Conservation (phyloP, 2,329 filamentous ascomycete species). For the Aspergillus sp. region DNA sequence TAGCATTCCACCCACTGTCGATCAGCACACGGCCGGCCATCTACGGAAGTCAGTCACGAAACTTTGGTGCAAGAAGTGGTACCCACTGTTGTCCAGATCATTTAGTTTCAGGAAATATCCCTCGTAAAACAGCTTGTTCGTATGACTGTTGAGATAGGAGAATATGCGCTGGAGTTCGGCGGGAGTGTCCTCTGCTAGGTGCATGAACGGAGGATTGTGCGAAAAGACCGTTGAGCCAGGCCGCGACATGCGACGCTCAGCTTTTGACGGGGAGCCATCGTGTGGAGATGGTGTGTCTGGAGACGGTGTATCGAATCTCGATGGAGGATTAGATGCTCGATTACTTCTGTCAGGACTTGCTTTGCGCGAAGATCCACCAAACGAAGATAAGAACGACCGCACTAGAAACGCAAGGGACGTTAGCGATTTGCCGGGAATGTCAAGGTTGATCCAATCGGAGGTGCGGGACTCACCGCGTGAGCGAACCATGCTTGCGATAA, state of each 20-base stretch:
- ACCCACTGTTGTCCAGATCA: constrained; percentile 87
- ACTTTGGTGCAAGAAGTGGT: background rate
- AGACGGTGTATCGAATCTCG: constrained; percentile 37
- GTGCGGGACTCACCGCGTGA: constrained; percentile 41
- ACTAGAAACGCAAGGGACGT: constrained; percentile 59
- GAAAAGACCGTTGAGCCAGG: constrained; percentile 85
- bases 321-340: constrained; percentile 29
- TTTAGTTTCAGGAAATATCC: constrained; percentile 97
- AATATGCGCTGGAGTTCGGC: constrained; percentile 95
- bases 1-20: constrained; percentile 96
- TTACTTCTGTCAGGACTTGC: constrained; percentile 39
- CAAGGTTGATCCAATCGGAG: background rate
- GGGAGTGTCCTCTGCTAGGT: constrained; percentile 80
- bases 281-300: constrained; percentile 42
- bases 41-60: constrained; percentile 51
- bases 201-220: constrained; percentile 84
- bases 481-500: constrained; percentile 38
- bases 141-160: constrained; percentile 89
- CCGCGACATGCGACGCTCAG: constrained; percentile 57
- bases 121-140: constrained; percentile 96
- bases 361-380: constrained; percentile 45
- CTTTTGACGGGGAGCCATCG: constrained; percentile 46
- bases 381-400: constrained; percentile 79
- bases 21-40: constrained; percentile 83
- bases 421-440: constrained; percentile 2